Conservation (phyloP, 257 asterid species). For the Cynanchum wilfordii region DNA sequence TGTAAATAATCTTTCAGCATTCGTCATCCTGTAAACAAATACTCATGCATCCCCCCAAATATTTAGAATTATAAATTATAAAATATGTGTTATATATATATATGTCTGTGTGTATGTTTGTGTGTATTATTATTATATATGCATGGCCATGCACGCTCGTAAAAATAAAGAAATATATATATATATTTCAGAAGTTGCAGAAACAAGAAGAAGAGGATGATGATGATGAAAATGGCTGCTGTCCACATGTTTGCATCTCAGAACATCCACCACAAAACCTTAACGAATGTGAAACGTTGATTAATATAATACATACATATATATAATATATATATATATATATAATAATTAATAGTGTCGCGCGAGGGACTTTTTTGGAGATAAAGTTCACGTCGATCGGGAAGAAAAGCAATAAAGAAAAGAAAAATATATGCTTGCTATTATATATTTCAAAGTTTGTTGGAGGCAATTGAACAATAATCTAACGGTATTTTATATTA, state of each 20-base stretch:
- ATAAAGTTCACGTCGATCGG: background rate
- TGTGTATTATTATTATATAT: background rate
- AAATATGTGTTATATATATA: background rate
- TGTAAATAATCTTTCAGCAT: background rate
- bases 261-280: background rate
- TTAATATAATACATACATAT: background rate
- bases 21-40: conserved; percentile 2
- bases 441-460: conserved; percentile 39
- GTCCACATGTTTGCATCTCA: conserved; percentile 12
- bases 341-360: conserved; percentile 2
- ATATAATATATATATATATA: too few relatives aligned
- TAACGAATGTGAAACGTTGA: conserved; percentile 14
- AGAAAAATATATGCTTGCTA: background rate
- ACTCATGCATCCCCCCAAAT: background rate
- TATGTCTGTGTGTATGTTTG: background rate
- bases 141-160: conserved; percentile 10
- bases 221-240: background rate
- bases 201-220: background rate
- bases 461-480: conserved; percentile 35
- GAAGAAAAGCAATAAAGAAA: background rate
- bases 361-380: conserved; percentile 13
- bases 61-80: background rate
- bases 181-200: background rate
- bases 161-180: background rate
- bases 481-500: conserved; percentile 17